phyloP scores from a whole-genome alignment of 2,329 filamentous ascomycete species.

The Colletotrichum theobromicola region DNA sequence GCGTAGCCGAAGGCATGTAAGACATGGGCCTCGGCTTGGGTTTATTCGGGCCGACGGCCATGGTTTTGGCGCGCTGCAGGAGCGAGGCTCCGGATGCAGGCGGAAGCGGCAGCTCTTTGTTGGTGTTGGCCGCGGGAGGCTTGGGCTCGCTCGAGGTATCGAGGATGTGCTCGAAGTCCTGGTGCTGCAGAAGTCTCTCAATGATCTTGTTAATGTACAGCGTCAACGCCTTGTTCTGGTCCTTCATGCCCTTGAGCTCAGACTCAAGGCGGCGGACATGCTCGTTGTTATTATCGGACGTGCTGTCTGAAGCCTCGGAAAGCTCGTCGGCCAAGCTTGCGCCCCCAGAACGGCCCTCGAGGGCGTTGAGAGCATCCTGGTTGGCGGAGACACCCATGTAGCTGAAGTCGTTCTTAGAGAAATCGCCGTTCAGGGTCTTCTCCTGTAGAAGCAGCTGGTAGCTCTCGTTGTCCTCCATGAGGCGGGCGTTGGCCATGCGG shows the following conservation, averaged over 20 bases:
- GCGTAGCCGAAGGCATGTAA: conserved; percentile 49
- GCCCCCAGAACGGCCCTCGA: conserved; percentile 58
- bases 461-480: conserved; percentile 99
- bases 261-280: conserved; percentile 73
- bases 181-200: conserved; percentile 89
- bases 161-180: conserved; percentile 93
- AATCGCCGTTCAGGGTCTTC: conserved; percentile 94
- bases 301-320: conserved; percentile 64
- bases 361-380: conserved; percentile 67
- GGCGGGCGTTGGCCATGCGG: conserved; percentile 90
- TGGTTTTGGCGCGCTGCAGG: conserved; percentile 66
- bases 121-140: conserved; percentile 52
- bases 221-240: conserved; percentile 96
- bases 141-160: conserved; percentile 68
- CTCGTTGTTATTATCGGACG: conserved; percentile 58
- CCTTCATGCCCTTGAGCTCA: conserved; percentile 81
- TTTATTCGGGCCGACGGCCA: conserved; percentile 53
- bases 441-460: conserved; percentile 95
- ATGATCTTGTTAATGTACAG: conserved; percentile 99
- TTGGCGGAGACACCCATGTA: conserved; percentile 65
- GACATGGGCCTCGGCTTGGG: conserved; percentile 62
- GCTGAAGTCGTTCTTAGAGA: conserved; percentile 82
- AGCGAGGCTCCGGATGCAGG: conserved; percentile 58
- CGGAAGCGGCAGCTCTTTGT: conserved; percentile 86
- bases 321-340: conserved; percentile 88